Conservation (phyloP, 345 rosid species). For the Schrenkiella parvula region DNA sequence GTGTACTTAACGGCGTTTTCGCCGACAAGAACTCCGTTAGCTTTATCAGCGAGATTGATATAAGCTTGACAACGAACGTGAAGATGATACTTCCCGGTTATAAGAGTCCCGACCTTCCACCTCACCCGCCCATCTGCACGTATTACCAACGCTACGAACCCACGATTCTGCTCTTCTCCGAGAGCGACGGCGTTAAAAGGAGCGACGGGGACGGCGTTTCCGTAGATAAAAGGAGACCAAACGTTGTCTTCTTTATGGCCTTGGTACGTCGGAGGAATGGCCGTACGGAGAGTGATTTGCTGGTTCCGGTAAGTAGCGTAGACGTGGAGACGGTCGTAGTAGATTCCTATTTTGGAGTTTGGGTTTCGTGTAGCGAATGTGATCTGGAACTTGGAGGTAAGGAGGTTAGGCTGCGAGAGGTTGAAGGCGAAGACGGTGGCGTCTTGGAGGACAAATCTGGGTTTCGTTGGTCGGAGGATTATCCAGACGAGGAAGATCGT, state of each 20-base stretch:
- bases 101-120: slow-evolving; percentile 65
- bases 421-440: slow-evolving; percentile 80
- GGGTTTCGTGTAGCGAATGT: slow-evolving; percentile 72
- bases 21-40: slow-evolving; percentile 43
- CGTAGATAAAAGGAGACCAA: slow-evolving; percentile 78
- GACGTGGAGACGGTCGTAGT: slow-evolving; percentile 72
- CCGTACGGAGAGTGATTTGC: slow-evolving; percentile 64
- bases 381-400: slow-evolving; percentile 73
- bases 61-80: slow-evolving; percentile 54
- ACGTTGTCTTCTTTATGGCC: slow-evolving; percentile 54
- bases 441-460: slow-evolving; percentile 78
- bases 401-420: slow-evolving; percentile 55
- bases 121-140: slow-evolving; percentile 78
- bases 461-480: slow-evolving; percentile 70
- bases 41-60: slow-evolving; percentile 44
- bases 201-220: slow-evolving; percentile 63
- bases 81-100: slow-evolving; percentile 56
- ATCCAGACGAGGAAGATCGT: slow-evolving; percentile 67
- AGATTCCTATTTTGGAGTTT: slow-evolving; percentile 66
- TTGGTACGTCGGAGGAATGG: slow-evolving; percentile 48
- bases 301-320: slow-evolving; percentile 72
- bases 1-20: slow-evolving; percentile 70
- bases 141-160: slow-evolving; percentile 43
- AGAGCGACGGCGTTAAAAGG: slow-evolving; percentile 55
- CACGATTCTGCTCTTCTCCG: slow-evolving; percentile 46